Conservation (phyloP, 495 filamentous ascomycete genomes). For the Neurospora sp. region DNA sequence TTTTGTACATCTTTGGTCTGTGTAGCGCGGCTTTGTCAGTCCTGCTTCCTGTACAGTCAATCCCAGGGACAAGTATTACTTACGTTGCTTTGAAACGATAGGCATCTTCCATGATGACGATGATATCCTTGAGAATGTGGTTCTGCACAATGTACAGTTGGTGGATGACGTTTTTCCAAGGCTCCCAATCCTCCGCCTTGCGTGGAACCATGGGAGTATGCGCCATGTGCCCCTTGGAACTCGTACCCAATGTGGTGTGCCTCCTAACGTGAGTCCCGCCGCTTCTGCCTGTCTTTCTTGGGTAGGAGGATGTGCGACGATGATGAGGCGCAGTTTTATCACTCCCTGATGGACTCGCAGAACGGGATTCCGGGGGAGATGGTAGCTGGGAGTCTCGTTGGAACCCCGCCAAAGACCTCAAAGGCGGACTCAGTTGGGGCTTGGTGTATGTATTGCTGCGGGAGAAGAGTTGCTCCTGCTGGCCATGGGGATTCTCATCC, state of each 20-base stretch:
- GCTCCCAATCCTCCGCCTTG: slow-evolving; percentile 20
- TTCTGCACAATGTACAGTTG: slow-evolving; percentile 26
- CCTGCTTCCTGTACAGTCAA: background rate
- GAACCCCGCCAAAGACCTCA: background rate
- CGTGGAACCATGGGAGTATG: slow-evolving; percentile 12
- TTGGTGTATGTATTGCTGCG: background rate
- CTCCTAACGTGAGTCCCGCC: background rate
- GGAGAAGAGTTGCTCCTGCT: background rate
- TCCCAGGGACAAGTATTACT: background rate
- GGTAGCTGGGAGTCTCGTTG: background rate
- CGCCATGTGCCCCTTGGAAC: background rate
- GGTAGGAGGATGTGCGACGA: background rate
- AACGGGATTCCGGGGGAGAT: background rate
- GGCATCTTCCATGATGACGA: slow-evolving; percentile 17
- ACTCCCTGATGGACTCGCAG: background rate
- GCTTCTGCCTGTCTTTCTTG: background rate
- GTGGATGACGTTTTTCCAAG: slow-evolving; percentile 17
- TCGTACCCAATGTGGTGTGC: background rate
- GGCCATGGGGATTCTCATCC: background rate
- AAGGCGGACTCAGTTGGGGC: background rate
- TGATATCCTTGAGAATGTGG: slow-evolving; percentile 21
- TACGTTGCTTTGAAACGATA: slow-evolving; percentile 21
- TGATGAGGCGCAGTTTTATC: background rate
- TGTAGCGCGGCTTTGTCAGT: background rate
- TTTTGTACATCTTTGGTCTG: slow-evolving; percentile 28